Percentiles rank a stretch among this genome's conserved stretches.
These are phyloP conservation scores for Juglanconis juglandina DNA, from an alignment of 2,329 filamentous ascomycete genomes.

Conservation along the genomic window DNA sequence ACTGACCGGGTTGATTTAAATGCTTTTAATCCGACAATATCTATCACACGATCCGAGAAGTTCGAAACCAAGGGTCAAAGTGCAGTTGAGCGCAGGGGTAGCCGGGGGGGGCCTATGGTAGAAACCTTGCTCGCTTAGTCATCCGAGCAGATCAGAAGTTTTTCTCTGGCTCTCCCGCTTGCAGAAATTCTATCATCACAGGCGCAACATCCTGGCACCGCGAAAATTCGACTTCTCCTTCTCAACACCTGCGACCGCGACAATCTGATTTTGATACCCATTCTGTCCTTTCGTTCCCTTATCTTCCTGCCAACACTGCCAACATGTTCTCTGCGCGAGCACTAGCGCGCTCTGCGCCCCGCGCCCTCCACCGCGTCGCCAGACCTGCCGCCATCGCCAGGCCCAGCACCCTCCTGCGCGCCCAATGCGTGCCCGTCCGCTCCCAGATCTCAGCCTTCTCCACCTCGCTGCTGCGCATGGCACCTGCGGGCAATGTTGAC, in stretches of 20 bases:
- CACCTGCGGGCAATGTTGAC: slow-evolving; percentile 54
- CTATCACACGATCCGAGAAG: no score
- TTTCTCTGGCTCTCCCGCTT: background rate
- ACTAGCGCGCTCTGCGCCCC: slow-evolving; percentile 64
- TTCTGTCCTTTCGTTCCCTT: slow-evolving; percentile 12
- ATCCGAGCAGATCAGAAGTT: background rate
- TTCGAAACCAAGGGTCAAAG: no score
- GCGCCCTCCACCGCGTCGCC: slow-evolving; percentile 57
- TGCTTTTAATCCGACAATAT: no score
- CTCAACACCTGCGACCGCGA: background rate
- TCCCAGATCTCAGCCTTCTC: slow-evolving; percentile 49
- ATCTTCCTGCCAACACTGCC: slow-evolving; percentile 18
- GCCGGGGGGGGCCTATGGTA: no score
- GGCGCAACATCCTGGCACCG: background rate
- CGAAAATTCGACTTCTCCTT: slow-evolving; percentile 10
- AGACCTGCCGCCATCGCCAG: slow-evolving; percentile 41
- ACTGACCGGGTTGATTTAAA: no score
- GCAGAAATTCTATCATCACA: slow-evolving; percentile 10
- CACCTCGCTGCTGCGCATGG: slow-evolving; percentile 41
- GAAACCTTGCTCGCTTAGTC: background rate
- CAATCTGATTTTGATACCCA: slow-evolving; percentile 21
- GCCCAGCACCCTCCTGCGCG: slow-evolving; percentile 47
- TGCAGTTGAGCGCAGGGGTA: no score
- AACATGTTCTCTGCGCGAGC: slow-evolving; percentile 69
- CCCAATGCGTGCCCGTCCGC: slow-evolving; percentile 37